phyloP scores from a whole-genome alignment of 2,329 filamentous ascomycete genomes.

The Exophiala spinifera region DNA sequence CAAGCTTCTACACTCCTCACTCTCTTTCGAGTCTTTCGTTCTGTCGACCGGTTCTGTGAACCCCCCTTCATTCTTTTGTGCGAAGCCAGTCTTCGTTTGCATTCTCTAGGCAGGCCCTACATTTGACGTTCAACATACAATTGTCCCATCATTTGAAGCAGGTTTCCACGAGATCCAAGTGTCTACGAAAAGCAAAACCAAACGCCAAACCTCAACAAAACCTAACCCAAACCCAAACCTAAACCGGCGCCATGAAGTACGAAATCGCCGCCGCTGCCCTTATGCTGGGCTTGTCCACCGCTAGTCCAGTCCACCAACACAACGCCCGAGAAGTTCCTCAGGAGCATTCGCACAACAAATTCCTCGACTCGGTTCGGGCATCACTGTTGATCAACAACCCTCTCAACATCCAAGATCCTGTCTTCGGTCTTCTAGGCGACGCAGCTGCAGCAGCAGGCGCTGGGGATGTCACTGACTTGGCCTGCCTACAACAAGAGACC shows the following conservation, averaged over 20 bases:
- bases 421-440: constrained; percentile 55
- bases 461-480: constrained; percentile 49
- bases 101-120: not conserved
- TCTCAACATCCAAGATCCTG: constrained; percentile 45
- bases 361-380: constrained; percentile 46
- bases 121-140: not conserved
- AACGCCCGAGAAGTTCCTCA: constrained; percentile 52
- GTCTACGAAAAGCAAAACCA: not conserved
- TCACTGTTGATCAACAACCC: constrained; percentile 49
- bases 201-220: too few species aligned
- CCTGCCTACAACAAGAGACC: constrained; percentile 58
- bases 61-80: not conserved
- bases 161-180: not conserved
- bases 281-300: constrained; percentile 1
- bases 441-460: constrained; percentile 48
- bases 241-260: constrained; percentile 7
- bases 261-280: constrained; percentile 5
- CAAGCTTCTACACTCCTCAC: not conserved
- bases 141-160: not conserved
- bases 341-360: constrained; percentile 54
- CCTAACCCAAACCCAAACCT: too few species aligned
- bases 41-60: constrained; percentile 2
- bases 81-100: not conserved
- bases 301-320: constrained; percentile 7
- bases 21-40: not conserved